A percentile compares a stretch with the other conserved stretches of the same genome.
These are phyloP conservation scores for Solanum clarkiae DNA, from an alignment of 257 asterid species.

Conservation along the genomic window DNA sequence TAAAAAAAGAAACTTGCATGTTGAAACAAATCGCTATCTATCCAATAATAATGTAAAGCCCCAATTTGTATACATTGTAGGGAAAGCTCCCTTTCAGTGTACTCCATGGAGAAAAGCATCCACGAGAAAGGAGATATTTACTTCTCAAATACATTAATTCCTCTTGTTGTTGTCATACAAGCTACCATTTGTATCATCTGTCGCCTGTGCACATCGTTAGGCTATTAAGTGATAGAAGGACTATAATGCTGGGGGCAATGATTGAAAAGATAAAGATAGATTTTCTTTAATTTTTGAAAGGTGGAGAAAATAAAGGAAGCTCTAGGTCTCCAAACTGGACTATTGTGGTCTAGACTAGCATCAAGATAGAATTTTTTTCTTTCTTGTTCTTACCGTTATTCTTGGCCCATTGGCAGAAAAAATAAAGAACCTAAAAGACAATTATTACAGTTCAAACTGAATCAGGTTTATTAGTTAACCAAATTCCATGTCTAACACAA, in stretches of 20 bases:
- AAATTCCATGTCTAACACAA: background rate
- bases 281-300: background rate
- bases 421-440: background rate
- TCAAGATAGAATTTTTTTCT: background rate
- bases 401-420: background rate
- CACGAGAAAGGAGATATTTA: background rate
- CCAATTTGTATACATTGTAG: background rate
- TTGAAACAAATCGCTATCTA: background rate
- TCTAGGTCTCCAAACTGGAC: background rate
- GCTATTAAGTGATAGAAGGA: background rate
- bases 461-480: background rate
- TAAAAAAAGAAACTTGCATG: background rate
- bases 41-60: background rate
- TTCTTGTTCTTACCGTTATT: background rate
- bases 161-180: background rate
- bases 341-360: background rate
- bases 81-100: background rate
- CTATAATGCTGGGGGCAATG: background rate
- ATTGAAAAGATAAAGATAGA: background rate
- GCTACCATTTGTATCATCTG: background rate
- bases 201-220: background rate
- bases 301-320: background rate
- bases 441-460: background rate
- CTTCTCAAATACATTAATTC: background rate
- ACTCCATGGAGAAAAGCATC: background rate